Evolutionary conservation across 2,329 filamentous ascomycete genomes (phyloP).

Genomic region (Pseudogymnoascus destructans): DNA sequence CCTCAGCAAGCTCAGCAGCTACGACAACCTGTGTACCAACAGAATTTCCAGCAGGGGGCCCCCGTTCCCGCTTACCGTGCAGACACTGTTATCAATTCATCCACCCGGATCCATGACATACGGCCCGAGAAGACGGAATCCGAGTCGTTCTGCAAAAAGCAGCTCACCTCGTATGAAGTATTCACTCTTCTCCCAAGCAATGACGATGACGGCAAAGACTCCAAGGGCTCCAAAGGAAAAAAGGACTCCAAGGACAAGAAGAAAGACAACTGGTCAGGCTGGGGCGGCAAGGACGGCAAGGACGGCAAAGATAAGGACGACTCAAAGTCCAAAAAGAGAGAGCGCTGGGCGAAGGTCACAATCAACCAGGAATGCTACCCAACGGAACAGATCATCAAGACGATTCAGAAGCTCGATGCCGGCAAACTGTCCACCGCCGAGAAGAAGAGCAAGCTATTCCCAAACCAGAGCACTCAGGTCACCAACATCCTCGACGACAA

Average conservation of each 20-base stretch:
- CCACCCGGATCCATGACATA: slow-evolving; percentile 17
- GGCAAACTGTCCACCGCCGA: slow-evolving; percentile 18
- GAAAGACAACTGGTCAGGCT: neutral
- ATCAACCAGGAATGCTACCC: slow-evolving; percentile 19
- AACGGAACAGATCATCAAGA: slow-evolving; percentile 20
- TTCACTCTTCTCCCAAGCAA: slow-evolving; percentile 15
- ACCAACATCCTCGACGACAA: slow-evolving; percentile 21
- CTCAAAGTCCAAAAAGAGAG: slow-evolving; percentile 21
- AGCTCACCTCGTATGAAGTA: slow-evolving; percentile 19
- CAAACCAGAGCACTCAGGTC: slow-evolving; percentile 22
- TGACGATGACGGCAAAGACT: slow-evolving; percentile 6
- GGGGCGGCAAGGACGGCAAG: too few relatives aligned
- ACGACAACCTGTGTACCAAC: neutral
- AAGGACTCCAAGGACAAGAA: slow-evolving; percentile 2
- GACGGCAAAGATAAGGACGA: slow-evolving; percentile 10
- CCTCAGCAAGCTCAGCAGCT: slow-evolving; percentile 12
- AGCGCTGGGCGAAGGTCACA: slow-evolving; percentile 14
- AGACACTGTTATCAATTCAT: slow-evolving; percentile 3
- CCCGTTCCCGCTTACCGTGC: neutral
- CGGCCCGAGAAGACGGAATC: slow-evolving; percentile 15
- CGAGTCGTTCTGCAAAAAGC: slow-evolving; percentile 19
- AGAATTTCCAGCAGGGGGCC: neutral
- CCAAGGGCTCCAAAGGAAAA: neutral
- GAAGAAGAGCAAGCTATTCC: slow-evolving; percentile 20
- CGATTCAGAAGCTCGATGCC: slow-evolving; percentile 21